Evolutionary conservation across 768 basidiomycete genomes (phyloP), one percentile per base, ranked within the genome.

Genomic region (Suillus luteus): DNA sequence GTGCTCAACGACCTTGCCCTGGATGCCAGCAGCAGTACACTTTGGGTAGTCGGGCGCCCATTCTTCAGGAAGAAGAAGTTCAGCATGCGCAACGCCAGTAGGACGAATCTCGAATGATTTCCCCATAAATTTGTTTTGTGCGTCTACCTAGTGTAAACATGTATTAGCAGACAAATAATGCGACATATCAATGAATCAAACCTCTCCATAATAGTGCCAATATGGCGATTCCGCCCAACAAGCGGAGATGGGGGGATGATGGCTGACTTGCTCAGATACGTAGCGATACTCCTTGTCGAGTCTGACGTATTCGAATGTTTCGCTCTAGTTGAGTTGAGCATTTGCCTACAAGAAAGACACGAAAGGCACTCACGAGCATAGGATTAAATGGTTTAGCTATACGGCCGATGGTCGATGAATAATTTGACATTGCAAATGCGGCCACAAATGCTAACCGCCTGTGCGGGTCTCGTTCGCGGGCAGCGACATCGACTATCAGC

Each of bases 361-460:
- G 31, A 37, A 10, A 27, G 52, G 24, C 7, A 80, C 89, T 59
- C 64, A 93, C 91, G 62, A 97, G 85, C 88, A 96, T 93, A 7
- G 95, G 96, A 75, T 97, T 97, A 78, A 97, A 97, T 1, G 95
- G 96, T 76, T 98, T 97, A 14, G 96, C 96, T 66, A 99, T 97
- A 43, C 96, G 85, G 4, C 96, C 96, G 68, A 96, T 93, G 2
- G 96, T 99, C 27, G 92, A 94, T 1, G 93, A 94, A 76, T 99
- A 99, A 78, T 98, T 98, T 35, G 92, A 93, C 94, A 97, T 97
- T 2, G 95, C 96, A 75, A 99, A 99, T 1, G 95, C 96, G 22
- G 92, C 94, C 17, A 99, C 94, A 70, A 88, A 99, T 2, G 95
- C 95, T 59, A 97, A 86, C 3, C 96, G 86, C 61, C 87, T 85